Conservation (phyloP, 331 rosid species). For the Pyrus hybrid region DNA sequence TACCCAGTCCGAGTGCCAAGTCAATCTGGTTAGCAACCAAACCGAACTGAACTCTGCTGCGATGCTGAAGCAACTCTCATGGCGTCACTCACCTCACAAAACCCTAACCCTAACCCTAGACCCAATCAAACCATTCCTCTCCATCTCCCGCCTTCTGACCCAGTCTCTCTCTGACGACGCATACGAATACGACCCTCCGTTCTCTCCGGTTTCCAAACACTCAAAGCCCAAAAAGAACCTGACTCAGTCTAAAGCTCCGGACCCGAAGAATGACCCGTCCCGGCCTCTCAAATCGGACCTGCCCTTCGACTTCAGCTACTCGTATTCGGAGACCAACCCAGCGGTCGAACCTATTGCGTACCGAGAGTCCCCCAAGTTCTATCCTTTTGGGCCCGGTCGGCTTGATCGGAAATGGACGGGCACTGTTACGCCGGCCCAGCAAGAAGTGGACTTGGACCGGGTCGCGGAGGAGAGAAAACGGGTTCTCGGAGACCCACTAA, state of each 20-base stretch:
- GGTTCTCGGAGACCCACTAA: constrained; percentile 66
- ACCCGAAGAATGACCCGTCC: constrained; percentile 6
- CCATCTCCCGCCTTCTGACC: constrained; percentile 14
- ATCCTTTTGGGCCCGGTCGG: constrained; percentile 81
- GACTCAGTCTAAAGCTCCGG: constrained; percentile 6
- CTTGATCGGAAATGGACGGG: constrained; percentile 82
- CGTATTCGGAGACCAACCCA: constrained; percentile 58
- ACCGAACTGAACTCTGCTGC: neutral
- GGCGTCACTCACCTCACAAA: constrained; percentile 8
- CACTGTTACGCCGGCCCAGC: constrained; percentile 40
- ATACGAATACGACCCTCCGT: constrained; percentile 64
- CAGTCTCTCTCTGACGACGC: constrained; percentile 11
- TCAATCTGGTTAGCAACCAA: too few relatives aligned
- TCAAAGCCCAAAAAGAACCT: constrained; percentile 14
- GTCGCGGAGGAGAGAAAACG: constrained; percentile 42
- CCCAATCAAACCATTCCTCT: neutral
- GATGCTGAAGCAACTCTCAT: constrained; percentile 21
- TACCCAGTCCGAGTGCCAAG: too few relatives aligned
- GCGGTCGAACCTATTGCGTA: constrained; percentile 50
- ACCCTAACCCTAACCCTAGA: neutral
- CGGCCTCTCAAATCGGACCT: constrained; percentile 58
- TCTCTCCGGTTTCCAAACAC: constrained; percentile 38
- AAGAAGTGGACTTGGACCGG: constrained; percentile 22
- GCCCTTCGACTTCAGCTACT: constrained; percentile 79
- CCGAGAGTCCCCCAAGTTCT: constrained; percentile 85